Evolutionary conservation across 2,329 filamentous ascomycete species (phyloP), one percentile per base, ranked within the genome.

Genomic region (Pezicula radicicola): DNA sequence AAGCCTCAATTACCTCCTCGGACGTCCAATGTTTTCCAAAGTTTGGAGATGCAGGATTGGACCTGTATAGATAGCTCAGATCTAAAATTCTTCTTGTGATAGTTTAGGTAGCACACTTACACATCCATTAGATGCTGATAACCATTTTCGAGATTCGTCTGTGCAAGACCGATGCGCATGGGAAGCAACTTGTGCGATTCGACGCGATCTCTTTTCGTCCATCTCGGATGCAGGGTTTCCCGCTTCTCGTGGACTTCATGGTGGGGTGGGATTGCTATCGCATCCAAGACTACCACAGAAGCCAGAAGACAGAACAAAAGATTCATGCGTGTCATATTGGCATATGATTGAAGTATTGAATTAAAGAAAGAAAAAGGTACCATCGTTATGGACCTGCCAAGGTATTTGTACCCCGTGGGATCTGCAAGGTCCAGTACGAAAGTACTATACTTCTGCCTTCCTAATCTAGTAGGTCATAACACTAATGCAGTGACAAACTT

Each of bases 121-220:
- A 58, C 53, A 37, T 70, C 68, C 68, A 72, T 71, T 16, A 73
- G 59, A 21, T 64, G 61, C 28, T 70, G 68, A 55, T 70, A 63
- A 12, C 69, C 72, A 8, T 68, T 63, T 15, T 74, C 66, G n/a
- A 75, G 54, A 48, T 75, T 74, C 15, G 64, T 64, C 57, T 75
- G 73, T 5, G 64, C 66, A 43, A 75, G 55, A 15, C 70, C 72
- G 52, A 75, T 73, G 15, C 71, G 66, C 55, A 75, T 69, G 1
- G 72, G 72, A 33, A 75, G 25, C 15, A 48, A 21, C 30, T 36
- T 37, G 21, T 49, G 30, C n/a, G 47, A 16, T n/a, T 49, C 27
- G n/a, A 44, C 27, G 6, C 36, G 30, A 33, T 44, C 39, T 18
- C 47, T 18, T 16, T 49, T 49, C 37, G 39, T 43, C 47, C 47